These are phyloP conservation scores for Mollisiaceae sp. DNA, from an alignment of 2,329 filamentous ascomycete genomes.

Conservation along the genomic window DNA sequence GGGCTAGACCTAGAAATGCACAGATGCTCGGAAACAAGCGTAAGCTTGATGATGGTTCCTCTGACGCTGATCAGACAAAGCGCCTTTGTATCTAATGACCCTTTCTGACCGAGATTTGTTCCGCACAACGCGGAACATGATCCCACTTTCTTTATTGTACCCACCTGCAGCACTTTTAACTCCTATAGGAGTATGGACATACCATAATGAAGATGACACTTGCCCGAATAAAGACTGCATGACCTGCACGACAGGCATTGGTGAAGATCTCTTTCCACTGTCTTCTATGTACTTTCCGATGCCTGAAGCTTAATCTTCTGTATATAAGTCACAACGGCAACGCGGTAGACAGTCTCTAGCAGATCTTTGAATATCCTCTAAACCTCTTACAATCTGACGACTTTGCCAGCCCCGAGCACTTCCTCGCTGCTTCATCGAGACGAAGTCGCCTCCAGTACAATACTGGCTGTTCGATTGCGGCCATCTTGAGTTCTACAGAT, in stretches of 20 bases:
- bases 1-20: not conserved
- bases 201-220: not conserved
- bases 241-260: not conserved
- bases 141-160: conserved; percentile 6
- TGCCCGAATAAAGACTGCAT: not conserved
- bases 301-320: no score
- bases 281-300: not conserved
- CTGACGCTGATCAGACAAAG: not conserved
- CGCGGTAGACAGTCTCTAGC: not conserved
- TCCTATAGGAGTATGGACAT: not conserved
- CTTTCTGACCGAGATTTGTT: conserved; percentile 37
- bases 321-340: no score
- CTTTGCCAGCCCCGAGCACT: no score
- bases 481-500: not conserved
- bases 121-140: not conserved
- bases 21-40: not conserved
- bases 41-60: not conserved
- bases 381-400: no score
- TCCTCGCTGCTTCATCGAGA: no score
- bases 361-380: not conserved
- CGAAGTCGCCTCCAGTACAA: no score
- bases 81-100: not conserved
- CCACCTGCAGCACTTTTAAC: not conserved
- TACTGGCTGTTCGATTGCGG: not conserved
- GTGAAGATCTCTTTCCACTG: not conserved